Percentiles rank a stretch among this genome's conserved stretches.
phyloP scores from a whole-genome alignment of 805 yeast genomes.

The Monosporozyma yasuniensis region DNA sequence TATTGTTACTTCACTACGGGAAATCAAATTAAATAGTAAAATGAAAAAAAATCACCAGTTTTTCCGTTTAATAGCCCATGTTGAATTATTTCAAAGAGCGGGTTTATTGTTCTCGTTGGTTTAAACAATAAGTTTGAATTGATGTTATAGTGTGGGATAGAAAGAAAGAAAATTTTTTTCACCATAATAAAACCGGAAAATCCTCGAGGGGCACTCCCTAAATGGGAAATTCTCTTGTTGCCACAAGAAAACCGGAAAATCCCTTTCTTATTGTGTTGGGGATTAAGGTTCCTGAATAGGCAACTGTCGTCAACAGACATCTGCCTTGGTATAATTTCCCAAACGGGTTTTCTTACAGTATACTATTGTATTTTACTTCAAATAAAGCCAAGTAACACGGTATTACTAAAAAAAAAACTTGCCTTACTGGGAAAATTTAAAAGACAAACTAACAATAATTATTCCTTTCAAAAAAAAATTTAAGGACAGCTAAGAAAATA shows the following conservation, averaged over 20 bases:
- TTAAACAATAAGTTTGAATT: no score
- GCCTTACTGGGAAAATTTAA: no score
- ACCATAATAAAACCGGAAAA: background rate
- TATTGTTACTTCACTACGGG: background rate
- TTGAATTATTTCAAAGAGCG: background rate
- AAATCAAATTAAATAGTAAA: background rate
- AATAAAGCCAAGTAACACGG: background rate
- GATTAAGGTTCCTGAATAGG: no score
- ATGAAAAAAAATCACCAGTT: background rate
- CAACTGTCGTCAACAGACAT: no score
- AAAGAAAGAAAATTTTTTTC: no score
- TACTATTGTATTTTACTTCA: background rate
- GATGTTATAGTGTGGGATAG: no score
- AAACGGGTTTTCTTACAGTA: background rate
- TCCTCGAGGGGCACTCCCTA: background rate
- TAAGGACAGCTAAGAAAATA: no score
- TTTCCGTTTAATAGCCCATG: background rate
- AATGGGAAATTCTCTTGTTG: background rate
- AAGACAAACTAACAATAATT: no score
- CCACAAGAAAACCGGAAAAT: background rate
- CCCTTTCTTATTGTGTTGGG: background rate
- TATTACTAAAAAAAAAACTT: no score
- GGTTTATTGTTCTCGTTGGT: no score
- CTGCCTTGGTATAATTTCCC: background rate
- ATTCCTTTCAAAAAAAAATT: no score